Evolutionary conservation across 2,329 filamentous ascomycete species (phyloP), one percentile per base, ranked within the genome.

Genomic region (Geosmithia flava): DNA sequence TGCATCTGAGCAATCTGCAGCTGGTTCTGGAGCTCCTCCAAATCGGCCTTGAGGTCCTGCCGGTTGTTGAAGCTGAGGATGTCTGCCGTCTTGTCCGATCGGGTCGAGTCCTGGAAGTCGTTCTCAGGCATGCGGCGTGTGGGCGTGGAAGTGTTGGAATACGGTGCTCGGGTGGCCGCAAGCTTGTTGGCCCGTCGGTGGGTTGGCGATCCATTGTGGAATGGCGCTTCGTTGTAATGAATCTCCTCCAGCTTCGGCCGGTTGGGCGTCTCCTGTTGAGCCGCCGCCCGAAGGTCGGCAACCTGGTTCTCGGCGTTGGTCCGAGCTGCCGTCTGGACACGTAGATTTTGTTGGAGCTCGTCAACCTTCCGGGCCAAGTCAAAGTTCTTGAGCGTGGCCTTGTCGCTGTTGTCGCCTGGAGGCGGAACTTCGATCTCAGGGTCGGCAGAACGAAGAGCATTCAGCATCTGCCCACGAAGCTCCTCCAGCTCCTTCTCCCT

Each of bases 1-100:
- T 94, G 87, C 87, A 97, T 95, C 64, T 96, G 85, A 4, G 85
- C 83, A 62, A 97, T 80, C 60, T 97, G 91, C 47, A 97, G 76
- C 62, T 95, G 88, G 61, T 94, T 96, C 62, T 96, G 91, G 23
- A 95, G 75, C 63, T 95, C 83, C 62, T 97, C 91, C 13, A 96
- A 74, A 58, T 97, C 90, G 3, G 87, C 79, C 58, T 90, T 93
- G 51, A 95, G 71, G 60, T 97, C 91, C 82, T 94, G 91, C 40
- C 85, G 83, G 59, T 85, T 88, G 67, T 93, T 91, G 66, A 87
- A 87, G 54, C 82, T 83, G 42, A 89, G 71, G 16, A 88, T 85
- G 62, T 96, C 91, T 20, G 59, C 80, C 1, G 88, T 95, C 49
- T 81, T 78, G 60, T 97, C 91, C 2, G 90, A 95, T 41, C 85